Evolutionary conservation across 345 rosid species (phyloP).

Genomic region (Atalantia buxifolia): DNA sequence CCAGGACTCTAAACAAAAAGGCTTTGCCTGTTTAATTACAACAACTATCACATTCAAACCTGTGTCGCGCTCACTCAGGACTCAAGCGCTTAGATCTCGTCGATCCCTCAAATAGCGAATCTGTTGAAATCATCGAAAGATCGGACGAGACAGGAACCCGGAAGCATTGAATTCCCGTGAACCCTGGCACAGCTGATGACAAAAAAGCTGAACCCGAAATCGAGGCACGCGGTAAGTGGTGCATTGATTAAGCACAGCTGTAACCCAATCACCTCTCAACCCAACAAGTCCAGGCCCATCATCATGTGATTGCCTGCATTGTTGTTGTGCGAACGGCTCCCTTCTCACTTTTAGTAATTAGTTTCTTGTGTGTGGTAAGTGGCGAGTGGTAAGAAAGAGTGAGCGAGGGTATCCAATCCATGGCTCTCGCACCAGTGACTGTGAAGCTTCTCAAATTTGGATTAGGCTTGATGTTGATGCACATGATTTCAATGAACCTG

Average conservation of each 20-base stretch:
- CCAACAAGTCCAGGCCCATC: no score
- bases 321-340: no score
- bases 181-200: background rate
- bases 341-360: no score
- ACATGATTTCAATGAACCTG: background rate
- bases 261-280: slow-evolving; percentile 35
- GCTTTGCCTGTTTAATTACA: no score
- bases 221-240: slow-evolving; percentile 33
- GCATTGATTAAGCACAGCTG: slow-evolving; percentile 57
- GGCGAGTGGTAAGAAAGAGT: no score
- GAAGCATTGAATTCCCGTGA: background rate
- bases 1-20: no score
- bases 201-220: slow-evolving; percentile 1
- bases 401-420: no score
- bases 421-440: no score
- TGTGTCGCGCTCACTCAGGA: no score
- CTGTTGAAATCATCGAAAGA: background rate
- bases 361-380: no score
- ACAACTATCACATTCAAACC: background rate
- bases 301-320: no score
- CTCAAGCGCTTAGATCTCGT: background rate
- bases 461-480: background rate
- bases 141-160: background rate
- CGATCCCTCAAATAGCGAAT: background rate
- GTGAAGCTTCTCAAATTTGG: no score